Evolutionary conservation across 2,329 filamentous ascomycete genomes (phyloP).

Genomic region (Incumbomyces lentus): DNA sequence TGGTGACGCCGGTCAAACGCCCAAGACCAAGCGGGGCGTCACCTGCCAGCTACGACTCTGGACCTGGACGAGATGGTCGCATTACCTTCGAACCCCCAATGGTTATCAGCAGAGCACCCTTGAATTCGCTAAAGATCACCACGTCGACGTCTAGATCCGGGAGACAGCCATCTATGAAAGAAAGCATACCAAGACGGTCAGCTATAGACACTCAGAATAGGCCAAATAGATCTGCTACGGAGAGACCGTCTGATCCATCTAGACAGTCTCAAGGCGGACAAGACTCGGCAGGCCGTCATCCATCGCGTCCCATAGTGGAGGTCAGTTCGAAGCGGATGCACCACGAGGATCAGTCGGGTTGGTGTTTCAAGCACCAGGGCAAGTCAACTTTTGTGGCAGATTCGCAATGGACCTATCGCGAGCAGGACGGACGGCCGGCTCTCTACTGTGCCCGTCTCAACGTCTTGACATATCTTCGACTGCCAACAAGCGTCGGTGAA

Average conservation of each 20-base stretch:
- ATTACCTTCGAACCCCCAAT: constrained; percentile 3
- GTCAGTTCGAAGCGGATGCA: constrained; percentile 6
- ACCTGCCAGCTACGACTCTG: constrained; percentile 4
- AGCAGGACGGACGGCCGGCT: background rate
- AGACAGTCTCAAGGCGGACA: background rate
- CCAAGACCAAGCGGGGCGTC: constrained; percentile 3
- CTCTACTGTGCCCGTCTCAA: constrained; percentile 4
- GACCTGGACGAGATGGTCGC: constrained; percentile 8
- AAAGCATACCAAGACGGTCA: background rate
- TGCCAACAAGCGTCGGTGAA: background rate
- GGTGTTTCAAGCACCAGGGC: constrained; percentile 5
- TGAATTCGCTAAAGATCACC: background rate
- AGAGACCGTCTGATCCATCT: too few species aligned
- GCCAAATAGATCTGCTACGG: background rate
- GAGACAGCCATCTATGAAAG: too few species aligned
- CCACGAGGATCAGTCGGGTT: constrained; percentile 5
- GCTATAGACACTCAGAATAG: background rate
- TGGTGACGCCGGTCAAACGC: constrained; percentile 6
- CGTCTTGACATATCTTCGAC: constrained; percentile 5
- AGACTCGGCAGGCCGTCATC: background rate
- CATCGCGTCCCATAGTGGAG: background rate
- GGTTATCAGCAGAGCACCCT: constrained; percentile 3
- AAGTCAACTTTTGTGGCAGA: constrained; percentile 7
- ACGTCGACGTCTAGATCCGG: background rate
- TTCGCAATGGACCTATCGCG: constrained; percentile 5